These are phyloP conservation scores for Ceratocystis cacaofunesta DNA, from an alignment of 2,329 filamentous ascomycete genomes.

Conservation along the genomic window DNA sequence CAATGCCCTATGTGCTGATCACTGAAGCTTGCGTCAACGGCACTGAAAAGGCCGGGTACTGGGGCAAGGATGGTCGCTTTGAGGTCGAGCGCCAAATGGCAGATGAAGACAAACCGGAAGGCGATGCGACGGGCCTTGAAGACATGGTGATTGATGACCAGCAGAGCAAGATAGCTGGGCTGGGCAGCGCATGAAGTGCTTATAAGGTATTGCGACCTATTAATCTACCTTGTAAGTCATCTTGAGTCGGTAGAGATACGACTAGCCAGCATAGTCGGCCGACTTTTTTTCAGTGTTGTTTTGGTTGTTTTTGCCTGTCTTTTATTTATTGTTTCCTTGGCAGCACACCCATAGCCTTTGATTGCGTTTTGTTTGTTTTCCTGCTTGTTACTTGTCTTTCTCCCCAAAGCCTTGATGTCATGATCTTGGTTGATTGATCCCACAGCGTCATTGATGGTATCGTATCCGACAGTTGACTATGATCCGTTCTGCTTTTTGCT, in stretches of 20 bases:
- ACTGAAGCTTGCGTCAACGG: conserved; percentile 54
- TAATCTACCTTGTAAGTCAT: neutral
- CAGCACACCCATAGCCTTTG: neutral
- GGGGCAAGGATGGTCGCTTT: conserved; percentile 55
- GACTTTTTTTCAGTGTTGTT: neutral
- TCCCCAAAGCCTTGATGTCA: neutral
- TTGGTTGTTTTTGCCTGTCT: neutral
- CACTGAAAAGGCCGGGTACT: conserved; percentile 43
- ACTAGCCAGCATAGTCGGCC: neutral
- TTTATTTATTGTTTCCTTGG: neutral
- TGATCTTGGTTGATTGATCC: neutral
- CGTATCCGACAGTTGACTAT: too few relatives aligned
- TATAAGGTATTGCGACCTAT: neutral
- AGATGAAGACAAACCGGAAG: conserved; percentile 40
- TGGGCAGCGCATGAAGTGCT: conserved; percentile 30
- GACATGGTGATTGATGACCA: conserved; percentile 21
- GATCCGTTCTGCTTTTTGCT: too few relatives aligned
- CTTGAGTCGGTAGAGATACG: neutral
- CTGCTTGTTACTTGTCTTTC: neutral
- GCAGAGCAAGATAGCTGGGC: conserved; percentile 30
- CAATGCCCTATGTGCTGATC: conserved; percentile 59
- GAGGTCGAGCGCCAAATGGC: conserved; percentile 53
- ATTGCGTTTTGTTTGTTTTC: neutral
- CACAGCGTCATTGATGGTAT: neutral
- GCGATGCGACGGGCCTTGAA: conserved; percentile 8